A percentile compares a stretch with the other conserved stretches of the same genome.
Evolutionary conservation across 352 stramenopile genomes (phyloP).

Genomic region (Phytophthora hibernalis): DNA sequence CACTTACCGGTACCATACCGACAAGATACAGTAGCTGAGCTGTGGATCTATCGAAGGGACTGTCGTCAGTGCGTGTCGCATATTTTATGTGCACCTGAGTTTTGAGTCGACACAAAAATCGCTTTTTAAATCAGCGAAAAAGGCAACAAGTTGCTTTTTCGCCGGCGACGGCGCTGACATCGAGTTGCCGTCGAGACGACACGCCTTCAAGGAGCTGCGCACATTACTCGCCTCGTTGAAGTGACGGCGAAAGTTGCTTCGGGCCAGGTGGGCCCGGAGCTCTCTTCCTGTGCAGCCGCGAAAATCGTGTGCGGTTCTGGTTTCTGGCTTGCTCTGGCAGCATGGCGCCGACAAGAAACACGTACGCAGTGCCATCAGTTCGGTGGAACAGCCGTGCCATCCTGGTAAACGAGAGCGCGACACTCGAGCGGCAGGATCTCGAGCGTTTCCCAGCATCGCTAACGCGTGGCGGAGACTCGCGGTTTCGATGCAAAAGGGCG

Average conservation of each 20-base stretch:
- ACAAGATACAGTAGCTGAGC: neutral
- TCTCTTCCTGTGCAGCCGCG: conserved; percentile 15
- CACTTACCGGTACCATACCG: neutral
- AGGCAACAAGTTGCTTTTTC: conserved; percentile 18
- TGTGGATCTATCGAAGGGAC: conserved; percentile 14
- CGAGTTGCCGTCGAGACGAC: conserved; percentile 7
- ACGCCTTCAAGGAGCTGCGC: conserved; percentile 15
- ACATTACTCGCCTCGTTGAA: conserved; percentile 19
- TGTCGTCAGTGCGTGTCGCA: conserved; percentile 36
- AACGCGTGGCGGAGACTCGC: conserved; percentile 5
- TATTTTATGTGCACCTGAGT: conserved; percentile 21
- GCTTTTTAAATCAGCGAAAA: conserved; percentile 15
- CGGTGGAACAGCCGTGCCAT: conserved; percentile 25
- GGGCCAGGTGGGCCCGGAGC: conserved; percentile 20
- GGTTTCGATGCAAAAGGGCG: conserved; percentile 13
- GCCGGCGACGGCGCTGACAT: conserved; percentile 1
- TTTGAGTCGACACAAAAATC: conserved; percentile 16
- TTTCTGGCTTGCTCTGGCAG: conserved; percentile 26
- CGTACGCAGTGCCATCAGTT: conserved; percentile 24
- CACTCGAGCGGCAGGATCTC: neutral
- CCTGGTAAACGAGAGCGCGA: conserved; percentile 8
- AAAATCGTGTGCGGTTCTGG: conserved; percentile 19
- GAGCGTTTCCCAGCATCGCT: conserved; percentile 1
- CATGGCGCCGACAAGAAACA: conserved; percentile 29
- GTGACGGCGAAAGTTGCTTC: conserved; percentile 26